phyloP scores from a whole-genome alignment of 2,329 filamentous ascomycete species.

The Trichoderma sp. region DNA sequence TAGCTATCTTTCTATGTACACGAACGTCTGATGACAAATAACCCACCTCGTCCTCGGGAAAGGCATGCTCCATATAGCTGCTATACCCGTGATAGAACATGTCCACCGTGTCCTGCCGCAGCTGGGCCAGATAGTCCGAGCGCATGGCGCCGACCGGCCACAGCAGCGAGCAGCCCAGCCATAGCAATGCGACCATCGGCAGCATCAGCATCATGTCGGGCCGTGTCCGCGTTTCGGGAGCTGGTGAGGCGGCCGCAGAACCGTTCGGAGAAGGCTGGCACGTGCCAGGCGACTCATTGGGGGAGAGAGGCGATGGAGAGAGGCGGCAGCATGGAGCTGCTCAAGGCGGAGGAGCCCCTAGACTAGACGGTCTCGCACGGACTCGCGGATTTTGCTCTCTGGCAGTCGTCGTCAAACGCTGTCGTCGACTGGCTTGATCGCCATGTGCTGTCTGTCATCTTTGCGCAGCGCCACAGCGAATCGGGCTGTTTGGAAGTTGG shows the following conservation, averaged over 20 bases:
- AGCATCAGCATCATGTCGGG: constrained; percentile 35
- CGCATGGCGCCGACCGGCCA: constrained; percentile 52
- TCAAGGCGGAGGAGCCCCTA: background rate
- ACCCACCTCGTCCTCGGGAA: constrained; percentile 83
- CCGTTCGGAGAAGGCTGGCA: constrained; percentile 22
- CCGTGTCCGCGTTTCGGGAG: constrained; percentile 20
- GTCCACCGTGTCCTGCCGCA: constrained; percentile 61
- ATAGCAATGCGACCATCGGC: constrained; percentile 24
- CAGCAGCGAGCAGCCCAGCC: constrained; percentile 35
- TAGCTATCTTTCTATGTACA: background rate
- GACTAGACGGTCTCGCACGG: background rate
- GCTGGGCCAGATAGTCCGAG: constrained; percentile 50
- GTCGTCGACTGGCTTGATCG: background rate
- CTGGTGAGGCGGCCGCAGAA: background rate
- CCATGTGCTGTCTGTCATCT: constrained; percentile 18
- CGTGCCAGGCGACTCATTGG: constrained; percentile 27
- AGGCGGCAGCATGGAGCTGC: constrained; percentile 13
- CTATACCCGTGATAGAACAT: constrained; percentile 98
- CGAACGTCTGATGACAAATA: background rate
- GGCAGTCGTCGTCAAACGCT: constrained; percentile 8
- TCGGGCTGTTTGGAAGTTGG: background rate
- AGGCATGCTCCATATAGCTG: constrained; percentile 91
- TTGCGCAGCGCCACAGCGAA: constrained; percentile 16
- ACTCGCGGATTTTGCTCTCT: background rate
- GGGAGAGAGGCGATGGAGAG: constrained; percentile 11